Percentiles rank a stretch among this genome's conserved stretches.
Evolutionary conservation across 2,329 filamentous ascomycete species (phyloP).

Genomic region (Venturia effusa): DNA sequence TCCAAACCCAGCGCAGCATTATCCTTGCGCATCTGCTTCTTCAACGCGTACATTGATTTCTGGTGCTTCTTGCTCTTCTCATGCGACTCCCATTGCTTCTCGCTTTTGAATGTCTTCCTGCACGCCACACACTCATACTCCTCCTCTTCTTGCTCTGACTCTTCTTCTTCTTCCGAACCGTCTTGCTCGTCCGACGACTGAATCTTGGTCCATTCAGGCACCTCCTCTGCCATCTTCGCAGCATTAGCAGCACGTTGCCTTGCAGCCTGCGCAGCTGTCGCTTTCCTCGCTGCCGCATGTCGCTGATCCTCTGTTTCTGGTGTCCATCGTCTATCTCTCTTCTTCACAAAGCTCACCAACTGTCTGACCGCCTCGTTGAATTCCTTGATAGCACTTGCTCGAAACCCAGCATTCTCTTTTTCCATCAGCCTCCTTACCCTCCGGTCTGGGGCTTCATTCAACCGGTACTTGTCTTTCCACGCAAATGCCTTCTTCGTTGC

Average conservation of each 20-base stretch:
- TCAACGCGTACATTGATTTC: conserved; percentile 73
- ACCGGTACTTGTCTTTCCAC: conserved; percentile 78
- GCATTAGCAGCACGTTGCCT: conserved; percentile 71
- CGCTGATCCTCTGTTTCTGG: conserved; percentile 72
- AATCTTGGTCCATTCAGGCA: conserved; percentile 67
- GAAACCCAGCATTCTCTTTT: conserved; percentile 79
- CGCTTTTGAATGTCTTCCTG: conserved; percentile 67
- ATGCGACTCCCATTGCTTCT: conserved; percentile 82
- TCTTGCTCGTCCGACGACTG: conserved; percentile 26
- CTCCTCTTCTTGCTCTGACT: conserved; percentile 35
- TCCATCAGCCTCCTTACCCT: conserved; percentile 77
- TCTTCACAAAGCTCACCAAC: conserved; percentile 78
- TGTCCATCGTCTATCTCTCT: conserved; percentile 78
- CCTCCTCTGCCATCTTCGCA: conserved; percentile 55
- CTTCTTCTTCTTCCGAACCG: conserved; percentile 41
- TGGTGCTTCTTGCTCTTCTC: conserved; percentile 95
- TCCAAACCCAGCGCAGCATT: conserved; percentile 48
- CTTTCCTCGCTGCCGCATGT: conserved; percentile 65
- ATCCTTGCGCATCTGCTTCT: conserved; percentile 73
- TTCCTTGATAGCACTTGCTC: conserved; percentile 73
- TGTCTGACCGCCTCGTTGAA: conserved; percentile 90
- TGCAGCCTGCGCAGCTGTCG: conserved; percentile 74
- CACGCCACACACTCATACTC: conserved; percentile 54
- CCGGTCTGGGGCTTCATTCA: conserved; percentile 80
- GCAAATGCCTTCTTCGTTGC: conserved; percentile 74